Base-by-base conservation (phyloP, 1,284 basidiomycete genomes). In the Pyrrhoderma noxium region DNA sequence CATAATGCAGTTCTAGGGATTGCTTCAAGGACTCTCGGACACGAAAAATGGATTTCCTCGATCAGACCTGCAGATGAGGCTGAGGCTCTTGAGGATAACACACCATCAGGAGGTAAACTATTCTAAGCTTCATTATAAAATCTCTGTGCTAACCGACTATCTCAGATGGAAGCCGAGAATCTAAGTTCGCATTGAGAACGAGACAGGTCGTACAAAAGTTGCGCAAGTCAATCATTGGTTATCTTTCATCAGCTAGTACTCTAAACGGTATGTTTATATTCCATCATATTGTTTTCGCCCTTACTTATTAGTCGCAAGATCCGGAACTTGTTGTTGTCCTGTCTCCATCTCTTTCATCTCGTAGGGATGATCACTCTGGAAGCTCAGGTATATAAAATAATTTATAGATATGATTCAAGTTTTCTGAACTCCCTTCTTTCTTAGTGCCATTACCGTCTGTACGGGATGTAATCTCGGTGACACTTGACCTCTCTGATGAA, bases 1-100 rank as follows among this genome's bases (percentile, higher is more conserved):
- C 93, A 98, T 63, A 73, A 80, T 2, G 85, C 91, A 0, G 79
- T 95, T 16, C 72, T 95, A 11, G 75, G 76, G 8, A 70, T 96
- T 0, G 84, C 90, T 0, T 83, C 92, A 18, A 76, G 78, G 57
- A 85, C 80, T 60, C 75, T 96, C n/a, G 79, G 81, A 16, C 71
- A 70, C 38, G 73, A 77, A 8, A 72, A 72, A 45, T 87, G 82
- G 76, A 73, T 75, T 21, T 70, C 77, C 22, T 68, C 67, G 23
- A 70, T 93, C 1, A 66, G 75, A 34, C 89, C 90, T 0, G 74
- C 80, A 52, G 85, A 80, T 4, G 89, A 93, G 44, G 67, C 70
- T 0, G 91, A 94, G 64, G 64, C 79, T 11, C 67, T 75, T 44
- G 77, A 79, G 40, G 75, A 78, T 1, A 74, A 72, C 53, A 66